Evolutionary conservation across 2,329 filamentous ascomycete species (phyloP).

Genomic region (Aspergillus awamori): DNA sequence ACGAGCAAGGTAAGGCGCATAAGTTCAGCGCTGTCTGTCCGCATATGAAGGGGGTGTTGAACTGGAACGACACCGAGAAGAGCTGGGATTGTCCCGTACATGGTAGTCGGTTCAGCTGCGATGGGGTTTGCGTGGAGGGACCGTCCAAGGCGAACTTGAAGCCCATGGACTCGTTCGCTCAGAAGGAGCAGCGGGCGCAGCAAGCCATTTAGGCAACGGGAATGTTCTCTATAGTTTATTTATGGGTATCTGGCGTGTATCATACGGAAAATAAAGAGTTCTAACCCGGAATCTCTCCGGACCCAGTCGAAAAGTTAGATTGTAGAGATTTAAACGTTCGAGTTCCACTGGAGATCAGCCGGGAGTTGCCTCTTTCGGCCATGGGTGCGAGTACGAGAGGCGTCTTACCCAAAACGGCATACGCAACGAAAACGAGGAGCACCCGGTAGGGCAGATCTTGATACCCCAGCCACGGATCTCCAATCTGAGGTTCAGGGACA

Average conservation of each 20-base stretch:
- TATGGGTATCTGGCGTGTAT: neutral
- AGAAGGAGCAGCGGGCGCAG: neutral
- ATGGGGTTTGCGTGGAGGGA: constrained; percentile 47
- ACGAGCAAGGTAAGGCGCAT: constrained; percentile 54
- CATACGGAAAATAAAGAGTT: no score
- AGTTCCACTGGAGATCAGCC: neutral
- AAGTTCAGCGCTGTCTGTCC: constrained; percentile 60
- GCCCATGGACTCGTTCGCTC: constrained; percentile 20
- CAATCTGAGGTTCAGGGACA: neutral
- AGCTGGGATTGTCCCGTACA: constrained; percentile 59
- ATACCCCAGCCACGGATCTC: neutral
- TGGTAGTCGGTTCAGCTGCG: constrained; percentile 47
- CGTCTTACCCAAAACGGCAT: neutral
- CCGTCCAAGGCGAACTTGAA: constrained; percentile 43
- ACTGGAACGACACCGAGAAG: constrained; percentile 59
- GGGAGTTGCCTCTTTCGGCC: neutral
- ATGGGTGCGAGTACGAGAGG: neutral
- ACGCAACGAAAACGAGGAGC: constrained; percentile 7
- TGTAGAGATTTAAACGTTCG: no score
- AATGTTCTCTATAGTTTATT: neutral
- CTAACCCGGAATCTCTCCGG: no score
- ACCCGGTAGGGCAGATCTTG: neutral
- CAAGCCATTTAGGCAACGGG: neutral
- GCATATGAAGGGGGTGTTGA: constrained; percentile 59
- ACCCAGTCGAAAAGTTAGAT: no score